Base-by-base conservation (phyloP, 2,329 filamentous ascomycete genomes). In the Colletotrichum sp. region DNA sequence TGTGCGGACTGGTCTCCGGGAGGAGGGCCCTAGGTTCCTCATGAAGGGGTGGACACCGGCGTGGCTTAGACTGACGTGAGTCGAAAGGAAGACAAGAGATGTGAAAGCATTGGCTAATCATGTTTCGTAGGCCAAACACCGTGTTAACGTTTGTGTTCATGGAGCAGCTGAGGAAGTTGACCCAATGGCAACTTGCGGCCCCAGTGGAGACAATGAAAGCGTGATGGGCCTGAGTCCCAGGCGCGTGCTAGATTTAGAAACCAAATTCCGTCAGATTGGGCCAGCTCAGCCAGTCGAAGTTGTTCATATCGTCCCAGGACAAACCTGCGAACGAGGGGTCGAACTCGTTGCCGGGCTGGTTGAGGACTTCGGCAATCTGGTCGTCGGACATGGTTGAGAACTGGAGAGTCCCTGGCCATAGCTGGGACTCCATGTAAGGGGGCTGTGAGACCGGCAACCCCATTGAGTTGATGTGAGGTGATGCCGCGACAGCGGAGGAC, bases 361-460 rank as follows among this genome's bases (percentile, higher is more conserved):
- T 93, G 32, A 94, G 87, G 6, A 92, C 91, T 77, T 93, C 91
- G 7, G 91, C 88, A 63, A 94, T 92, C 80, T 94, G 92, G 74
- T 93, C 89, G 73, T 93, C 91, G 1, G 92, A 94, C 93, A 94
- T 94, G 36, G 91, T 87, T 4, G 91, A 93, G 81, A 94, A 93
- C 28, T 92, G 91, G 27, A 93, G 79, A 6, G 90, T 87, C 75
- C 91, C 89, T 0, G 86, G 81, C 86, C 88, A 89, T 11, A 87
- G 74, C 7, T 75, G 68, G 81, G 79, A 57, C 64, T 81, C 80
- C 61, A 84, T 48, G 28, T 84, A 83, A 9, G 71, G 79, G 0
- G 79, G 78, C 8, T 79, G 79, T 8, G 80, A 71, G 6, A 80
- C 78, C 0, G 82, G 75, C 0, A 79, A 39, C 8, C 74, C 79